These are phyloP conservation scores for Massarina eburnea DNA, from an alignment of 2,329 filamentous ascomycete genomes.

Conservation along the genomic window DNA sequence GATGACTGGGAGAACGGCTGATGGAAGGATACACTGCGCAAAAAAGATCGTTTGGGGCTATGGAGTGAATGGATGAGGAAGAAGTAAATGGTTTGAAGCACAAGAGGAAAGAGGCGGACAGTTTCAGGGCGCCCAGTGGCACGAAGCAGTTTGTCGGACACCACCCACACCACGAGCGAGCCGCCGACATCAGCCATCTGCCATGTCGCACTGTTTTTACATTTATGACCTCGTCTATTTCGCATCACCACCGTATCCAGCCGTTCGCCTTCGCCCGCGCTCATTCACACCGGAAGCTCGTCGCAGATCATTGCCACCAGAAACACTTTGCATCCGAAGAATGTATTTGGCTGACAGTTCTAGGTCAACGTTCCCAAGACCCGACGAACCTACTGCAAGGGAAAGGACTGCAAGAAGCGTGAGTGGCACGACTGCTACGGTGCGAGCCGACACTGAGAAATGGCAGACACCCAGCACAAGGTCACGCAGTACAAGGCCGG, in stretches of 20 bases:
- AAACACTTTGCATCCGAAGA: not conserved
- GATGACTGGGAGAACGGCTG: not conserved
- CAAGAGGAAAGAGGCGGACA: no score
- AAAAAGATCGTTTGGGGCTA: no score
- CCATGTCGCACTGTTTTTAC: no score
- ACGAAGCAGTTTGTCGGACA: no score
- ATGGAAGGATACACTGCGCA: no score
- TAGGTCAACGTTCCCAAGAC: constrained; percentile 99
- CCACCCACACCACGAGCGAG: no score
- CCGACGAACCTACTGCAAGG: constrained; percentile 96
- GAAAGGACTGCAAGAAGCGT: constrained; percentile 78
- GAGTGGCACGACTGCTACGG: constrained; percentile 15
- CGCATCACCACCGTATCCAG: constrained; percentile 2
- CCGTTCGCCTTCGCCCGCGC: no score
- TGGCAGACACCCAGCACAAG: constrained; percentile 71
- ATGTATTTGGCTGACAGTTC: constrained; percentile 17
- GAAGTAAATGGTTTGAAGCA: no score
- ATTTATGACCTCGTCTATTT: not conserved
- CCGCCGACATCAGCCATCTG: no score
- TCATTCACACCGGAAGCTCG: constrained; percentile 18
- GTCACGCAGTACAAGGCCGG: constrained; percentile 97
- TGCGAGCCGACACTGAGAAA: constrained; percentile 27
- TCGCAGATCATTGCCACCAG: constrained; percentile 3
- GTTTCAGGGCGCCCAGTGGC: no score
- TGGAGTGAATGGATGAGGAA: no score